Conservation (phyloP, 768 basidiomycete genomes). For the Russula griseocarnosa region DNA sequence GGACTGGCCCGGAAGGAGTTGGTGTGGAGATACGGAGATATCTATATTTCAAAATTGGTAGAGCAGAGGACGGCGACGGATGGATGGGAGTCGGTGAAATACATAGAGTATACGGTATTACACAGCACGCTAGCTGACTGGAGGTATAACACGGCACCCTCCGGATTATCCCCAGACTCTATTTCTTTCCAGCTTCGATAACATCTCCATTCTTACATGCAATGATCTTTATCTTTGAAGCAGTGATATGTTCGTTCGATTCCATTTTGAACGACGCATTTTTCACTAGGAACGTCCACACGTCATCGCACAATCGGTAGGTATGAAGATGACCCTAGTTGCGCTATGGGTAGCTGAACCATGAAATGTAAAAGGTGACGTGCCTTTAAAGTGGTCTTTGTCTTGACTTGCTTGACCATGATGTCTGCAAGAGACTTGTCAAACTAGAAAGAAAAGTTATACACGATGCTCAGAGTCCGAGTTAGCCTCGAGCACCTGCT, state of each 20-base stretch:
- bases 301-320: conserved; percentile 91
- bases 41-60: conserved; percentile 8
- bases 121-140: conserved; percentile 11
- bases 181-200: conserved; percentile 79
- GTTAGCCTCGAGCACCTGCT: conserved; percentile 60
- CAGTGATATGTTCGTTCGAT: conserved; percentile 65
- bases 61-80: conserved; percentile 8
- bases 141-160: conserved; percentile 1
- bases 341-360: not conserved
- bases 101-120: conserved; percentile 24
- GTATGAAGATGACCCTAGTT: conserved; percentile 79
- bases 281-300: conserved; percentile 98
- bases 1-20: not conserved
- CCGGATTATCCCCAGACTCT: conserved; percentile 3
- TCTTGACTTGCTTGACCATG: conserved; percentile 90
- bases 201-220: conserved; percentile 96
- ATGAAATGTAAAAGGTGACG: conserved; percentile 26
- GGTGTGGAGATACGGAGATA: conserved; percentile 4
- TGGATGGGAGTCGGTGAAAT: not conserved
- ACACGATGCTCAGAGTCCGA: conserved; percentile 2
- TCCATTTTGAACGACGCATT: conserved; percentile 96
- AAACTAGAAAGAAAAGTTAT: conserved; percentile 52
- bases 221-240: conserved; percentile 90
- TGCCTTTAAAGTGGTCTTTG: conserved; percentile 90
- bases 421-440: conserved; percentile 94